Conservation (phyloP, 1,284 basidiomycete genomes). For the Cystobasidium sp. region DNA sequence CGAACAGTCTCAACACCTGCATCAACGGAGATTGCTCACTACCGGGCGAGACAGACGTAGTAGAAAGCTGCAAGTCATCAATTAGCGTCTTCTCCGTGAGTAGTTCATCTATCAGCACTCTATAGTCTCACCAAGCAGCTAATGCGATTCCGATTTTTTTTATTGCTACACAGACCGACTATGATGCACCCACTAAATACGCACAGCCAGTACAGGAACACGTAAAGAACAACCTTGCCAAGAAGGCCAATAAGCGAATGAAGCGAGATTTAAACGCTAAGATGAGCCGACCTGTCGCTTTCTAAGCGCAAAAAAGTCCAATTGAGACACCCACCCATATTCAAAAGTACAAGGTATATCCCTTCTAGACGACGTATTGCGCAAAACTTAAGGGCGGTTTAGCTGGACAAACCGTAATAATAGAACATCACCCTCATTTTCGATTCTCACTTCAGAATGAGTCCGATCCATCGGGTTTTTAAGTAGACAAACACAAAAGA, state of each 20-base stretch:
- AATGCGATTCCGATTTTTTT: no score
- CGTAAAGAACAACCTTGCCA: slow-evolving; percentile 37
- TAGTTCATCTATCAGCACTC: background rate
- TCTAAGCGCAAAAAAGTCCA: background rate
- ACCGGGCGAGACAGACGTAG: slow-evolving; percentile 52
- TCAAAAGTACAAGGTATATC: no score
- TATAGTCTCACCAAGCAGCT: no score
- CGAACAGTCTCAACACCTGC: slow-evolving; percentile 53
- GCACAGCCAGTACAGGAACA: slow-evolving; percentile 38
- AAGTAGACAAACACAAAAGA: no score
- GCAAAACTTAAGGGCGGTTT: no score
- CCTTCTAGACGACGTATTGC: no score
- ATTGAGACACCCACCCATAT: no score
- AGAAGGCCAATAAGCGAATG: slow-evolving; percentile 26
- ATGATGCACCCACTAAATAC: slow-evolving; percentile 50
- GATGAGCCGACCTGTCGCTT: slow-evolving; percentile 9
- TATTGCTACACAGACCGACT: slow-evolving; percentile 47
- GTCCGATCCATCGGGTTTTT: no score
- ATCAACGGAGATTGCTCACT: slow-evolving; percentile 50
- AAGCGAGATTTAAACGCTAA: slow-evolving; percentile 33
- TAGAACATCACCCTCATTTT: no score
- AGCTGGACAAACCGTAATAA: no score
- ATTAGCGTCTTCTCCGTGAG: slow-evolving; percentile 51
- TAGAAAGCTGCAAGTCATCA: slow-evolving; percentile 50
- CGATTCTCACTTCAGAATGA: no score